These are phyloP conservation scores for Escovopsis sp. DNA, from an alignment of 2,329 filamentous ascomycete species.

Conservation along the genomic window DNA sequence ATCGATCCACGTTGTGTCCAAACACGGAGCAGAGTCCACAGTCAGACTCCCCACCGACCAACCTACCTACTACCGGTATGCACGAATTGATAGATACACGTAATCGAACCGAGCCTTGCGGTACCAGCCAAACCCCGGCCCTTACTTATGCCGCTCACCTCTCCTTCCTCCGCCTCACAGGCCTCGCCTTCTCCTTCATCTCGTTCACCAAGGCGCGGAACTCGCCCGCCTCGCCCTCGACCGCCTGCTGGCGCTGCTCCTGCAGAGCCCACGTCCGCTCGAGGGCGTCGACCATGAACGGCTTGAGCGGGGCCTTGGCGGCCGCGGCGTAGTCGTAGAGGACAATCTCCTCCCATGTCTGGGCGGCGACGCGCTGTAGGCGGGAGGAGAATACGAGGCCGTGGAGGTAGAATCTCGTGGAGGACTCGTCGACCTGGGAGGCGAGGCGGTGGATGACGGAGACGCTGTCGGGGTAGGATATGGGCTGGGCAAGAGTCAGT, in stretches of 20 bases:
- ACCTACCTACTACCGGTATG: too few species aligned
- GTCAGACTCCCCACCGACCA: too few species aligned
- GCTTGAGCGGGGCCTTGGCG: slow-evolving; percentile 23
- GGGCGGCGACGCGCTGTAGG: slow-evolving; percentile 56
- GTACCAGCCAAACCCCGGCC: too few species aligned
- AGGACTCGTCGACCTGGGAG: slow-evolving; percentile 28
- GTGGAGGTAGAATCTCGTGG: slow-evolving; percentile 42
- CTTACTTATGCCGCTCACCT: too few species aligned
- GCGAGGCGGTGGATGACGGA: slow-evolving; percentile 71
- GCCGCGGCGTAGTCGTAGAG: slow-evolving; percentile 18
- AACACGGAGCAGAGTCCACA: too few species aligned
- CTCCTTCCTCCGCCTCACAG: not conserved
- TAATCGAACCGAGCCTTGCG: too few species aligned
- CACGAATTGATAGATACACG: too few species aligned
- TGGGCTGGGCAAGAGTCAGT: slow-evolving; percentile 40
- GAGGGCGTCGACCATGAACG: slow-evolving; percentile 26
- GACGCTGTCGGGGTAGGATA: slow-evolving; percentile 69
- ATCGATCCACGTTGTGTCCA: too few species aligned
- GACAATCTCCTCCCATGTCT: slow-evolving; percentile 44
- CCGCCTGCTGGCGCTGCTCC: slow-evolving; percentile 8
- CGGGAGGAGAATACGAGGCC: slow-evolving; percentile 57
- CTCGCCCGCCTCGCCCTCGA: slow-evolving; percentile 7
- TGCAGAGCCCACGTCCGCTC: slow-evolving; percentile 21
- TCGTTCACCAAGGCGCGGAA: not conserved
- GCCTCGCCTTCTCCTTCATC: not conserved